Base-by-base conservation (phyloP, 495 filamentous ascomycete genomes). In the Amniculicola lignicola region DNA sequence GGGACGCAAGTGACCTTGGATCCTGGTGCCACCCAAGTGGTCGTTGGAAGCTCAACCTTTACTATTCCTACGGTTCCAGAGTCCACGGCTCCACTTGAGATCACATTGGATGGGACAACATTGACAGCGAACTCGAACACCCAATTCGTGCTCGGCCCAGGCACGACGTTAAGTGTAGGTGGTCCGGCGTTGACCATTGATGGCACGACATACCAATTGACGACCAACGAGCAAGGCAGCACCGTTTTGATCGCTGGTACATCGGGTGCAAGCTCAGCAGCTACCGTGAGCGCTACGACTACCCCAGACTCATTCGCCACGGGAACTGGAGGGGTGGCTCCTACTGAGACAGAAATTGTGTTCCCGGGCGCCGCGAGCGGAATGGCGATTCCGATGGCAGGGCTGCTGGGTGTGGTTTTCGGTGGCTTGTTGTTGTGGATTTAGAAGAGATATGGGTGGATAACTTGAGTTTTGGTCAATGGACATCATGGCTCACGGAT, bases 231-330 rank as follows among this genome's bases (percentile, higher is more conserved):
- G 12, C 16, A 35, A 5, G 54, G 54, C 7, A 49, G 31, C 18
- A 57, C 54, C 1, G 45, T 51, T 19, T 36, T 57, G 23, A 31
- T 57, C 10, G 54, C 46, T 16, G 54, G 54, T 1, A 49, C 54
- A 11, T 37, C 39, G 15, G 51, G 51, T 3, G 40, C 40, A 11
- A 27, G 7, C 7, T 27, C 5, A 7, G 7, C n/a, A 16, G 22
- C 25, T 38, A n/a, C 14, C 12, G 47, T 36, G 35, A 38, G 31
- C 19, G 47, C 33, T 31, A 23, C 19, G 22, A 25, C 47, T 1
- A 39, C 47, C 19, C 36, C 14, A 12, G 14, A 6, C n/a, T 18
- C 36, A 39, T 9, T 6, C 19, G 16, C 16, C 6, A 40, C 6
- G 9, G n/a, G 29, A 35, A 35, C 7, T 7, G 7, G 7, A 35